Evolutionary conservation across 129 eudicot genomes (phyloP).

Genomic region (Centella asiatica): DNA sequence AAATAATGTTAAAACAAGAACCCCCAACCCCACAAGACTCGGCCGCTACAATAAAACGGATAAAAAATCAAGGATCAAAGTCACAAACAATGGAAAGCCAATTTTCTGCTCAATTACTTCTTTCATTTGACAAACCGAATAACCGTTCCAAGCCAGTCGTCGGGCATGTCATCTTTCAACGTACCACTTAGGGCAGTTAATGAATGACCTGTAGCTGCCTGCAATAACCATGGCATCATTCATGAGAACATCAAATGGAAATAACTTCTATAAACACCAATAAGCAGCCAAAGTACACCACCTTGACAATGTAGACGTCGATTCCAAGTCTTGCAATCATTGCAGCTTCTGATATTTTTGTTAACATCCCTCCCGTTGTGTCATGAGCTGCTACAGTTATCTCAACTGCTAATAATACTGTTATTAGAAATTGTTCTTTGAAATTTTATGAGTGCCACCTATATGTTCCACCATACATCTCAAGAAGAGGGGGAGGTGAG

Average conservation of each 20-base stretch:
- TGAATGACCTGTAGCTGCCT: slow-evolving; percentile 85
- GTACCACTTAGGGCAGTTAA: slow-evolving; percentile 58
- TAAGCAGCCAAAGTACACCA: slow-evolving; percentile 8
- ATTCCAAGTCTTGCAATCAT: slow-evolving; percentile 87
- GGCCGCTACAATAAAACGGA: no score
- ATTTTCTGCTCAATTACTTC: neutral
- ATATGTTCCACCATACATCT: no score
- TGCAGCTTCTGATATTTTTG: slow-evolving; percentile 93
- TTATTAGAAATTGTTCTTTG: neutral
- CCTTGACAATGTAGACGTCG: slow-evolving; percentile 88
- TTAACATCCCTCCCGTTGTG: slow-evolving; percentile 95
- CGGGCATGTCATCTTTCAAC: slow-evolving; percentile 50
- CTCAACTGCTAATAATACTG: slow-evolving; percentile 45
- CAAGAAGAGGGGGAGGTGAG: no score
- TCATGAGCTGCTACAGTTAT: slow-evolving; percentile 90
- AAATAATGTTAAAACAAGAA: neutral
- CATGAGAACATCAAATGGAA: slow-evolving; percentile 1
- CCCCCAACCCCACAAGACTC: neutral
- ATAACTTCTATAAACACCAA: no score
- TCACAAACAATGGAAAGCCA: neutral
- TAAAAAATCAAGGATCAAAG: neutral
- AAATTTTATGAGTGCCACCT: neutral
- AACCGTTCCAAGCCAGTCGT: slow-evolving; percentile 89
- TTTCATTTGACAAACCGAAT: slow-evolving; percentile 41
- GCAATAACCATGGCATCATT: no score